Conservation (phyloP, 164 flowering plant genomes). For the Tetrastigma voinierianum region DNA sequence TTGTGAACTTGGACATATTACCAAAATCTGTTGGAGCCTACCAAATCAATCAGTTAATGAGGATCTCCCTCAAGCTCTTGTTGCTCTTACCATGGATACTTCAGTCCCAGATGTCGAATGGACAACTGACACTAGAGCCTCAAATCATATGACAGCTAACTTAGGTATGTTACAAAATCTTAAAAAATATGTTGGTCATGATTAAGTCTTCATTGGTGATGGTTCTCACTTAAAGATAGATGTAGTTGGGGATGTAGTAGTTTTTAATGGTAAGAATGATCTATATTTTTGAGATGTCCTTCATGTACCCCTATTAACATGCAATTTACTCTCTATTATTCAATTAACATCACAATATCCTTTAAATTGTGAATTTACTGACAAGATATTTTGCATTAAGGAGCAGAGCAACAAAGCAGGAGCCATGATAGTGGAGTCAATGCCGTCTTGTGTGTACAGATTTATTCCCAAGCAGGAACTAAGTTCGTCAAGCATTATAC, state of each 20-base stretch:
- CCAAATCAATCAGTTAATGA: neutral
- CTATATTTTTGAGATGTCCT: neutral
- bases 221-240: too few species aligned
- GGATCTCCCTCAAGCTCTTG: neutral
- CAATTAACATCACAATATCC: too few species aligned
- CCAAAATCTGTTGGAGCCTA: neutral
- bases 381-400: neutral
- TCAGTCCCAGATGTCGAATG: neutral
- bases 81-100: neutral
- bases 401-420: neutral
- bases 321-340: neutral
- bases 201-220: too few species aligned
- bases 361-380: too few species aligned
- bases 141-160: too few species aligned
- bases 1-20: neutral
- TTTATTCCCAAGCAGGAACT: too few species aligned
- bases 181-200: too few species aligned
- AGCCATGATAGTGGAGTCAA: neutral
- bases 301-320: neutral
- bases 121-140: neutral
- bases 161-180: too few species aligned
- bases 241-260: too few species aligned
- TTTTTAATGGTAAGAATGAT: neutral
- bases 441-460: too few species aligned
- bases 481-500: too few species aligned